Conservation (phyloP, 1,284 basidiomycete genomes). For the Leucoagaricus sp. region DNA sequence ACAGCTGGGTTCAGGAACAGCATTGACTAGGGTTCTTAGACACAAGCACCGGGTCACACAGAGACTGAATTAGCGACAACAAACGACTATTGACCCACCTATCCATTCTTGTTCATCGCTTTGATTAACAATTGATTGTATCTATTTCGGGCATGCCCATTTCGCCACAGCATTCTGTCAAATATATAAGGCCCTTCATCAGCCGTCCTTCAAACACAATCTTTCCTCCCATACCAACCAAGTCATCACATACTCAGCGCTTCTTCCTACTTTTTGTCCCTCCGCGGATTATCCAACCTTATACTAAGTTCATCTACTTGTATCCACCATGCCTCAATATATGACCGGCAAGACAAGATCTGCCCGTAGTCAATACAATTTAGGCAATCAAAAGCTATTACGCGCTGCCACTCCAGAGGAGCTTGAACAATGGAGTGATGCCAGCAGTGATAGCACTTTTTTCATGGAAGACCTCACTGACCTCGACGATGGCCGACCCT, state of each 20-base stretch:
- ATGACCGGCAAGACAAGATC: slow-evolving; percentile 13
- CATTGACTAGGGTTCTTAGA: neutral
- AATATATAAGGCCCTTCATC: slow-evolving; percentile 9
- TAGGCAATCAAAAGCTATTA: slow-evolving; percentile 22
- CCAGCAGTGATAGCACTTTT: slow-evolving; percentile 33
- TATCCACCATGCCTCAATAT: slow-evolving; percentile 13
- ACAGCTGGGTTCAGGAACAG: neutral
- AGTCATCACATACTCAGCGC: slow-evolving; percentile 2
- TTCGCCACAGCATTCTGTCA: slow-evolving; percentile 10
- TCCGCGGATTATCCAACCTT: slow-evolving; percentile 2
- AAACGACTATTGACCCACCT: slow-evolving; percentile 4
- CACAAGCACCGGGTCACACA: neutral
- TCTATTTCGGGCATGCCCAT: slow-evolving; percentile 6
- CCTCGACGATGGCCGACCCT: slow-evolving; percentile 56
- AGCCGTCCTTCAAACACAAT: slow-evolving; percentile 8
- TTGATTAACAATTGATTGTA: slow-evolving; percentile 17
- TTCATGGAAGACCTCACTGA: slow-evolving; percentile 39
- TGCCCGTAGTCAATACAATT: slow-evolving; percentile 8
- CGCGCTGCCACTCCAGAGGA: slow-evolving; percentile 36
- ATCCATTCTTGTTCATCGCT: slow-evolving; percentile 12
- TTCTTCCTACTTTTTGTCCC: slow-evolving; percentile 2
- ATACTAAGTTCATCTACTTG: slow-evolving; percentile 5
- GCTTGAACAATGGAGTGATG: slow-evolving; percentile 36
- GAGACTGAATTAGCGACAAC: slow-evolving; percentile 1
- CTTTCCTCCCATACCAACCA: slow-evolving; percentile 10